A percentile compares a stretch with the other conserved stretches of the same genome.
phyloP scores from a whole-genome alignment of 176 grass and related monocot species.

The Secale cereale region DNA sequence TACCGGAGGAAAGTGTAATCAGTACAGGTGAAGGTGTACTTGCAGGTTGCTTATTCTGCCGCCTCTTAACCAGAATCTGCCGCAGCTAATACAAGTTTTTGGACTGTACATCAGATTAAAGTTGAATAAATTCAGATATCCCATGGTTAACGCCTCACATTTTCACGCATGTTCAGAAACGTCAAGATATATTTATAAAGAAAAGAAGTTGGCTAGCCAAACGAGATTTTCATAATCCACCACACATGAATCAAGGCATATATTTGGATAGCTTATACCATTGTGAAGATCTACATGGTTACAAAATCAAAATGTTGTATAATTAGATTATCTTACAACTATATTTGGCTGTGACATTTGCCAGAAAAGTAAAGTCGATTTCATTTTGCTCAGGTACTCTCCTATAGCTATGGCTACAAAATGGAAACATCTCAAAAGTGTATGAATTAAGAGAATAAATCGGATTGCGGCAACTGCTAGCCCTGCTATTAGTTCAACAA shows the following conservation, averaged over 20 bases:
- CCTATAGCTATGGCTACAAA: background rate
- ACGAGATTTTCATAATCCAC: background rate
- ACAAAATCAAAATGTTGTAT: background rate
- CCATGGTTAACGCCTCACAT: background rate
- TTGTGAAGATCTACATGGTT: background rate
- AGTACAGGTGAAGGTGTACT: background rate
- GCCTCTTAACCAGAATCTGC: background rate
- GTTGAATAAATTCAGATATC: background rate
- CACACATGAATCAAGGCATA: background rate
- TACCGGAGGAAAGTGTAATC: background rate
- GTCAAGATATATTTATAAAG: background rate
- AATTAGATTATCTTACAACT: background rate
- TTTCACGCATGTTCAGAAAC: background rate
- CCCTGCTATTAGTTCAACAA: background rate
- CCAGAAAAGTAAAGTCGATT: background rate
- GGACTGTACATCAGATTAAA: background rate
- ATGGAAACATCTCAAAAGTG: background rate
- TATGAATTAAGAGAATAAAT: conserved; percentile 13
- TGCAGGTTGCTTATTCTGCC: background rate
- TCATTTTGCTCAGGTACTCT: background rate
- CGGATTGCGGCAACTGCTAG: background rate
- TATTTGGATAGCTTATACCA: background rate
- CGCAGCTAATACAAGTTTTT: background rate
- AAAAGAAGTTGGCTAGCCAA: background rate
- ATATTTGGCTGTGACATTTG: background rate